Evolutionary conservation across 2,329 filamentous ascomycete genomes (phyloP), one percentile per base, ranked within the genome.

Genomic region (Lachnum nothofagi): DNA sequence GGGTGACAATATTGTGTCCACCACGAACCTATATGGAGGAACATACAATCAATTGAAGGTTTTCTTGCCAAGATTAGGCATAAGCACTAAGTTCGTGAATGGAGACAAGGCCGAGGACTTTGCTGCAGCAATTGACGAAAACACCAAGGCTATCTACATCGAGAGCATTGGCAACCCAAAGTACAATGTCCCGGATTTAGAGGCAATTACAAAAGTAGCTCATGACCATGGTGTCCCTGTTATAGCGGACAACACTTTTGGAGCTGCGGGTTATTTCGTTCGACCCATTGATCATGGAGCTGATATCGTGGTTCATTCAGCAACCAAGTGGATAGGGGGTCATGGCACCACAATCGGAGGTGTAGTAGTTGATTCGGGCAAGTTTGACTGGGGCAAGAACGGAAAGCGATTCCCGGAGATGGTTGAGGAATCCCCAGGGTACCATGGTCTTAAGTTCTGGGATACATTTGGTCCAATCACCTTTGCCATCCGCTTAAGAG

Each of bases 31-130:
- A 49, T 95, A 96, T 70, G 91, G 91, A 57, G 91, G 91, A 67
- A 96, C 91, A 14, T 96, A 95, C 76, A 96, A 97, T 72, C 91
- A 96, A 74, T 82, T 96, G 72, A 96, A 96, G 73, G 90, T 96
- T 39, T 79, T 89, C 58, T 76, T 96, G 48, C 86, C 89, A 5
- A 82, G 91, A n/a, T 72, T 95, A 39, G 91, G 91, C 53, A 90
- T 97, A 65, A 75, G 75, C 35, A 93, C 89, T 64, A 95, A 91
- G 72, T 96, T 96, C 61, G 79, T 95, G 63, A 76, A 83, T 47
- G 88, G 88, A 38, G 90, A 95, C 69, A 82, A 82, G 50, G 74
- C 87, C 12, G 84, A 85, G 59, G 88, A 90, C 62, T 86, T 96
- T 63, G 84, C 80, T 31, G 81, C 82, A 40, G 82, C 83, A 46